Evolutionary conservation across 768 basidiomycete species (phyloP), one percentile per base, ranked within the genome.

Genomic region (Cantharellus anzutake): DNA sequence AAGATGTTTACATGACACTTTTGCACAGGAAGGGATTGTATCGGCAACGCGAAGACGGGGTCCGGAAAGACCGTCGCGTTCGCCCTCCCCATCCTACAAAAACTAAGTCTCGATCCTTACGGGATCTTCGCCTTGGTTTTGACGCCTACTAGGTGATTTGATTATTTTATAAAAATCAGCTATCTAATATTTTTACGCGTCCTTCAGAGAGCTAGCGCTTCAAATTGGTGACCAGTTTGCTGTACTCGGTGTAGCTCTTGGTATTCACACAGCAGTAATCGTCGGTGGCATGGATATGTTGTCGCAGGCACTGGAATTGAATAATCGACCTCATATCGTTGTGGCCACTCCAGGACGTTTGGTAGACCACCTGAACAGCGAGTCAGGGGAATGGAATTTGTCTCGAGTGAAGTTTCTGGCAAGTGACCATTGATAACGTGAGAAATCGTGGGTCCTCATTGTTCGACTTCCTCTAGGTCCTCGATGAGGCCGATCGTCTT

Each of bases 221-320:
- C 96, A 99, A 68, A 91, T 99, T 56, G 80, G 92, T 2, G 94
- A 97, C 63, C 96, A 99, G 68, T 97, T 98, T 69, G 80, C 83
- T 2, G 92, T 92, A 3, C 76, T 99, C 2, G 94, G 96, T 35
- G 75, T 79, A 16, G 75, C 89, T 5, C 71, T 96, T 61, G 90
- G 84, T 66, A 71, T 90, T 55, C 81, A 82, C 39, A 94, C 91
- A 4, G 79, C 85, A 5, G 91, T 97, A 4, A 74, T 97, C 40
- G 92, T 98, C 2, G 96, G 96, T 16, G 96, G 96, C 3, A 94
- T 99, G 90, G 96, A 99, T 66, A 94, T 94, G 84, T 90, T 96
- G 76, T 69, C 81, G 1, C 96, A 99, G 68, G 89, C 94, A 0
- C 73, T 88, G 16, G 91, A 93, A 66, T 79, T 99, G 11, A 76